These are phyloP conservation scores for Chlorokybus atmophyticus DNA, from an alignment of 139 green algal genomes.

Conservation along the genomic window DNA sequence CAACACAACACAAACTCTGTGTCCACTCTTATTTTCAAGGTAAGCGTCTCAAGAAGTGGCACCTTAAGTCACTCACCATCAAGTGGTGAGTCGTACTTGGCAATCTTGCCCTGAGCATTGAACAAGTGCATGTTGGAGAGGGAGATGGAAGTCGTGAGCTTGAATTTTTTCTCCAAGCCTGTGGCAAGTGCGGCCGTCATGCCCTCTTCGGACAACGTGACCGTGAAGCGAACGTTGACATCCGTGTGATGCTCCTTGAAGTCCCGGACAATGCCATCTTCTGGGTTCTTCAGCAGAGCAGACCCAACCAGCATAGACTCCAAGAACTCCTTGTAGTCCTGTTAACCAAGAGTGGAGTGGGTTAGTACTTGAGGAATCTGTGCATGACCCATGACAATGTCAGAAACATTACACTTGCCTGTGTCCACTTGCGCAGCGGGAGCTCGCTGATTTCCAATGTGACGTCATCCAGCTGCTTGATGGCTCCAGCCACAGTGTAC, in stretches of 20 bases:
- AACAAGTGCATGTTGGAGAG: conserved; percentile 98
- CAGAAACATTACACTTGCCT: too few species aligned
- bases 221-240: conserved; percentile 70
- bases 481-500: conserved; percentile 58
- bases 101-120: conserved; percentile 71
- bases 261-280: too few species aligned
- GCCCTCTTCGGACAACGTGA: conserved; percentile 54
- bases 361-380: too few species aligned
- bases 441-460: conserved; percentile 90
- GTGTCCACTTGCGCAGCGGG: conserved; percentile 88
- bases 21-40: not conserved
- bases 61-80: conserved; percentile 25
- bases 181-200: conserved; percentile 40
- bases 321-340: conserved; percentile 98
- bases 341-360: too few species aligned
- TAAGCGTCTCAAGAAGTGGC: conserved; percentile 21
- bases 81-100: conserved; percentile 74
- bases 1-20: not conserved
- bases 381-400: too few species aligned
- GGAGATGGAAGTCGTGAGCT: conserved; percentile 66
- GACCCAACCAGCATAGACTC: conserved; percentile 54
- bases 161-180: conserved; percentile 78
- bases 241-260: conserved; percentile 89
- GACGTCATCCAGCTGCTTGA: conserved; percentile 45
- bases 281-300: too few species aligned